Evolutionary conservation across 768 basidiomycete species (phyloP).

Genomic region (Tricholoma hemisulphureum): DNA sequence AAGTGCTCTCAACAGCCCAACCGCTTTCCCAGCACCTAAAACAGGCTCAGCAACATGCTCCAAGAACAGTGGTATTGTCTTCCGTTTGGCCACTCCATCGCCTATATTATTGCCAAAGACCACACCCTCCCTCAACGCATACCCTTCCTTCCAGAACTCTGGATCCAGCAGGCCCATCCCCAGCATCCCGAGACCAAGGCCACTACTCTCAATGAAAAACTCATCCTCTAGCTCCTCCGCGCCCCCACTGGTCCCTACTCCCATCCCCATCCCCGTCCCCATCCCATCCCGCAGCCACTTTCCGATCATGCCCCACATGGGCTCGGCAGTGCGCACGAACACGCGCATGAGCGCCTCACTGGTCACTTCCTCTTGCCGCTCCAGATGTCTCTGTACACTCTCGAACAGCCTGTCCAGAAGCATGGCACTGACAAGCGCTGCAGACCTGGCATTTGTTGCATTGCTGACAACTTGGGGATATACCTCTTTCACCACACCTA

Average conservation of each 20-base stretch:
- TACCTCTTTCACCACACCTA: slow-evolving; percentile 44
- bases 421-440: slow-evolving; percentile 53
- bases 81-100: slow-evolving; percentile 19
- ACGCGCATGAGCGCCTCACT: slow-evolving; percentile 59
- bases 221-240: slow-evolving; percentile 60
- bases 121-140: slow-evolving; percentile 48
- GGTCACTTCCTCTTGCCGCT: slow-evolving; percentile 54
- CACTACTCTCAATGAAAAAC: slow-evolving; percentile 78
- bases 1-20: slow-evolving; percentile 70
- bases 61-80: slow-evolving; percentile 59
- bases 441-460: slow-evolving; percentile 29
- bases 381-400: slow-evolving; percentile 55
- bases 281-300: slow-evolving; percentile 75
- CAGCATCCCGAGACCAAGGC: slow-evolving; percentile 49
- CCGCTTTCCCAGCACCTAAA: slow-evolving; percentile 70
- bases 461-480: slow-evolving; percentile 22
- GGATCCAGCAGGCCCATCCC: slow-evolving; percentile 57
- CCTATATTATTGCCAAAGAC: slow-evolving; percentile 21
- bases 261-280: slow-evolving; percentile 43
- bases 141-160: slow-evolving; percentile 80
- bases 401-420: slow-evolving; percentile 64
- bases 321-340: slow-evolving; percentile 63
- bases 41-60: slow-evolving; percentile 56
- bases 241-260: slow-evolving; percentile 24
- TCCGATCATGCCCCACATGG: slow-evolving; percentile 71